These are phyloP conservation scores for Tetraselmis chui DNA, from an alignment of 139 green algal species.

Conservation along the genomic window DNA sequence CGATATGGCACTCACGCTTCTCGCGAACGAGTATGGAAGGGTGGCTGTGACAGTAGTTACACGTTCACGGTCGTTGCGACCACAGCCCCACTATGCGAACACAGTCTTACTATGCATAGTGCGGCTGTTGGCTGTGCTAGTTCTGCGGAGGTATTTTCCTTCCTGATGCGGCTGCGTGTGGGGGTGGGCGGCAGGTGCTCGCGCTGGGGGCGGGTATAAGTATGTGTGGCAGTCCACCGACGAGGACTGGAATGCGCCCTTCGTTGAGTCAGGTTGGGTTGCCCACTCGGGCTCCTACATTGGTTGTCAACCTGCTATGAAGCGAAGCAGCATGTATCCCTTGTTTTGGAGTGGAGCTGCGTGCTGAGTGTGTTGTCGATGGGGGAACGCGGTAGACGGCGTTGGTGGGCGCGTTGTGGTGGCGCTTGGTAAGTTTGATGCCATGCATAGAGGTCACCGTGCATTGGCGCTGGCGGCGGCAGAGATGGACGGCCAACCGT, in stretches of 20 bases:
- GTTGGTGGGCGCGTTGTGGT: constrained; percentile 33
- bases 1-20: no score
- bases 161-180: no score
- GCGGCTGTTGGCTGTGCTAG: no score
- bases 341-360: neutral
- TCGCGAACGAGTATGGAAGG: no score
- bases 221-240: neutral
- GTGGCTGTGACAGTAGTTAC: no score
- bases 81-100: no score
- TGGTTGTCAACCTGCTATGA: no score
- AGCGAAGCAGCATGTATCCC: no score
- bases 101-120: no score
- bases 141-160: no score
- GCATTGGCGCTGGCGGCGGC: constrained; percentile 49
- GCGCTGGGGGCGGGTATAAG: neutral
- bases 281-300: neutral
- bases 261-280: neutral
- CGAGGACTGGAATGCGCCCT: neutral
- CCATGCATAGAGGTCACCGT: constrained; percentile 80
- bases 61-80: no score
- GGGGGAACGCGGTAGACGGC: neutral
- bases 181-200: no score
- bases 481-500: constrained; percentile 35
- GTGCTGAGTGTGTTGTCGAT: neutral
- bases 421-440: constrained; percentile 91